Conservation (phyloP, 345 rosid genomes). For the Euphorbia pulcherrima region DNA sequence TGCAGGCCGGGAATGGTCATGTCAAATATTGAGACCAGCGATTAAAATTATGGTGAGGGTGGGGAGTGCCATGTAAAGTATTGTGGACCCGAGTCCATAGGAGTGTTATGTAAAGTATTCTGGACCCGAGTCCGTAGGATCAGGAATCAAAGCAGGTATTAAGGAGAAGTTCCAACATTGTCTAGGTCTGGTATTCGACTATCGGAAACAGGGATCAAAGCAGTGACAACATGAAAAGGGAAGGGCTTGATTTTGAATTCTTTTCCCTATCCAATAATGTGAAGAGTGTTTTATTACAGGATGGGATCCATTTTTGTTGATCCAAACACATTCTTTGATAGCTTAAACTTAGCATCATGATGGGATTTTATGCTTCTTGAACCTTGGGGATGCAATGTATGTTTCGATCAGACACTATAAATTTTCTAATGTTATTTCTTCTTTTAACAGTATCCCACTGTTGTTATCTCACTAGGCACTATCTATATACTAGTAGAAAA, state of each 20-base stretch:
- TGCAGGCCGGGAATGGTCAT: too few relatives aligned
- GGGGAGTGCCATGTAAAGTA: too few relatives aligned
- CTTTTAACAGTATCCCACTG: too few relatives aligned
- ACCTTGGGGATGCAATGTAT: not conserved
- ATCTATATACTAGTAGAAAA: not conserved
- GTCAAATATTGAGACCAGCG: too few relatives aligned
- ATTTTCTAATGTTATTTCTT: not conserved
- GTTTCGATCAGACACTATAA: not conserved
- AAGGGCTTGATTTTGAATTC: too few relatives aligned
- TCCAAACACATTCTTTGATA: not conserved
- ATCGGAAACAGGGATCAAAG: not conserved
- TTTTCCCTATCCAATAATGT: too few relatives aligned
- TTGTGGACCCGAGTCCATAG: too few relatives aligned
- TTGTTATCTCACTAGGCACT: not conserved
- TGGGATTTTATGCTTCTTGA: not conserved
- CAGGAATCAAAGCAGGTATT: conserved; percentile 87
- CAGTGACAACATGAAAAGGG: not conserved
- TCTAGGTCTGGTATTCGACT: conserved; percentile 32
- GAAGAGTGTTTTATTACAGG: too few relatives aligned
- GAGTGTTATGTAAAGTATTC: too few relatives aligned
- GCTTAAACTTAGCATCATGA: not conserved
- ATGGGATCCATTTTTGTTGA: not conserved
- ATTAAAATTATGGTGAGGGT: too few relatives aligned
- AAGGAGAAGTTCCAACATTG: conserved; percentile 89
- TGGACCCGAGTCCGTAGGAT: conserved; percentile 81